phyloP scores from a whole-genome alignment of 2,329 filamentous ascomycete genomes.

The Beauveria asiatica region DNA sequence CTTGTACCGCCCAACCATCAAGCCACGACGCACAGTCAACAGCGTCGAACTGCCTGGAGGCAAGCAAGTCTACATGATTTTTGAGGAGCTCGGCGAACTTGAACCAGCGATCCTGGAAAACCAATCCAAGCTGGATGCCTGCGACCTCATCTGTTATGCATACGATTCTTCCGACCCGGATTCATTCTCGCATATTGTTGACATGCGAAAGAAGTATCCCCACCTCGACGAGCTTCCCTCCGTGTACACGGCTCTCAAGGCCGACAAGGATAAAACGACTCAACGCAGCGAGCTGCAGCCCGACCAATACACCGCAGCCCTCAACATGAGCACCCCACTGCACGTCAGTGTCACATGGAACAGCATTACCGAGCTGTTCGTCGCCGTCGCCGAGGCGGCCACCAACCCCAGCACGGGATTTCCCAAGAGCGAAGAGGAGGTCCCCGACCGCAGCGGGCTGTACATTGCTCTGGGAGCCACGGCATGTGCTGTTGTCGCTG shows the following conservation, averaged over 20 bases:
- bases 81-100: conserved; percentile 91
- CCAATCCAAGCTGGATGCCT: conserved; percentile 78
- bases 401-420: conserved; percentile 84
- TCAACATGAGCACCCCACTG: conserved; percentile 84
- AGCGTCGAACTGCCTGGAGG: conserved; percentile 92
- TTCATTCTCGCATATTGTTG: conserved; percentile 85
- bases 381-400: conserved; percentile 81
- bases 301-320: conserved; percentile 75
- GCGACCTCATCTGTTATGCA: conserved; percentile 88
- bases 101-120: conserved; percentile 94
- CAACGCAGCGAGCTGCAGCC: conserved; percentile 86
- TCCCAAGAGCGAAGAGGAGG: conserved; percentile 81
- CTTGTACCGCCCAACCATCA: conserved; percentile 88
- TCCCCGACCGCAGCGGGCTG: conserved; percentile 72
- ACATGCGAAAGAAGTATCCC: conserved; percentile 68
- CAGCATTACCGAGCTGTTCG: conserved; percentile 89
- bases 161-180: conserved; percentile 97
- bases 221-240: conserved; percentile 83
- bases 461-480: conserved; percentile 78
- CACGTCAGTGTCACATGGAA: conserved; percentile 94
- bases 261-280: conserved; percentile 93
- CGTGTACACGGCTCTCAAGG: conserved; percentile 89
- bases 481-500: conserved; percentile 53
- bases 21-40: conserved; percentile 87
- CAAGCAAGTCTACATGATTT: conserved; percentile 92